These are phyloP conservation scores for Colletotrichum orchidophilum DNA, from an alignment of 2,329 filamentous ascomycete genomes.

Conservation along the genomic window DNA sequence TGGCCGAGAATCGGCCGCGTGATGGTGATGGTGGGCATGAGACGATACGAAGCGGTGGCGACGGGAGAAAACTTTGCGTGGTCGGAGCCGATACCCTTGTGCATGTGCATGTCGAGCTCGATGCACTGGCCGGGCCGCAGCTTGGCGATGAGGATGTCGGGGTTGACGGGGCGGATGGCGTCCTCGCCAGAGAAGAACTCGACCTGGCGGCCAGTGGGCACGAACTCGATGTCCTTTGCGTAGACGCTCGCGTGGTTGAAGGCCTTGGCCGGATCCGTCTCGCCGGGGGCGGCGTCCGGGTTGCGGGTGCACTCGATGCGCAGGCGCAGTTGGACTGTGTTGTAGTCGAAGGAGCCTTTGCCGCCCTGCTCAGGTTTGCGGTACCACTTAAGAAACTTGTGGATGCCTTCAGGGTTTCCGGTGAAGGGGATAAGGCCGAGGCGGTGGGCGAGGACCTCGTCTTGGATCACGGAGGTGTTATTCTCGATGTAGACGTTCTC, in stretches of 20 bases:
- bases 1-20: conserved; percentile 82
- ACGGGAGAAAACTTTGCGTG: conserved; percentile 98
- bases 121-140: conserved; percentile 90
- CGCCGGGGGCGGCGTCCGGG: conserved; percentile 72
- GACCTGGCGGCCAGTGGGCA: conserved; percentile 76
- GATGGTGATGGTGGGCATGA: conserved; percentile 90
- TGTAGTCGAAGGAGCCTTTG: conserved; percentile 78
- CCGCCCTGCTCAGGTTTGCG: conserved; percentile 73
- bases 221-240: conserved; percentile 79
- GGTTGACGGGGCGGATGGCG: conserved; percentile 81
- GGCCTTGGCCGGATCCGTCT: conserved; percentile 83
- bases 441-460: conserved; percentile 92
- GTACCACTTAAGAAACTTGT: conserved; percentile 83
- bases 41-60: conserved; percentile 90
- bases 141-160: conserved; percentile 94
- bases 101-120: conserved; percentile 87
- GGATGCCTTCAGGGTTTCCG: conserved; percentile 79
- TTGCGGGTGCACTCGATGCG: conserved; percentile 85
- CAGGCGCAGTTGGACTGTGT: conserved; percentile 84
- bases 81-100: conserved; percentile 93
- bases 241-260: conserved; percentile 90
- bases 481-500: conserved; percentile 93
- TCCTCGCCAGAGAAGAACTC: conserved; percentile 72
- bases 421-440: conserved; percentile 91
- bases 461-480: conserved; percentile 98